phyloP scores from a whole-genome alignment of 768 basidiomycete species.

The Lactifluus pinguis region DNA sequence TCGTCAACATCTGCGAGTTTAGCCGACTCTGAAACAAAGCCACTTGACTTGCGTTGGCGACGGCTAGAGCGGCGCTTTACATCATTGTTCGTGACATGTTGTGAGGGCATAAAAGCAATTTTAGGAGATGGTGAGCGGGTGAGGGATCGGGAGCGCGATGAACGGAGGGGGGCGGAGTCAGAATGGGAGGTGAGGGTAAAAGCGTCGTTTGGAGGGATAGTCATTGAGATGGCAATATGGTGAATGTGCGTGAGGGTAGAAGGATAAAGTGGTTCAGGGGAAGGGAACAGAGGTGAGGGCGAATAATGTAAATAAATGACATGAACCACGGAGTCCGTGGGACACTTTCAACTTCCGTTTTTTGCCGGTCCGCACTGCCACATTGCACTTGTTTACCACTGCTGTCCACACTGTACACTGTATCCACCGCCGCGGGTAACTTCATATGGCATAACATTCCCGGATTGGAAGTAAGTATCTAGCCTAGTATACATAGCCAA shows the following conservation, averaged over 20 bases:
- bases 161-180: conserved; percentile 16
- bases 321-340: too few species aligned
- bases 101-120: conserved; percentile 16
- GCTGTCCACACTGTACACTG: too few species aligned
- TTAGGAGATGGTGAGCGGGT: conserved; percentile 20
- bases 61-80: conserved; percentile 14
- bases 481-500: conserved; percentile 89
- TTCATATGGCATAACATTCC: background rate
- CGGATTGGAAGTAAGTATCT: conserved; percentile 25
- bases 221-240: background rate
- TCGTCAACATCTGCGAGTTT: conserved; percentile 20
- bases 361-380: too few species aligned
- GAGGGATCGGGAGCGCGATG: conserved; percentile 19
- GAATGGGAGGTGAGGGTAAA: conserved; percentile 18
- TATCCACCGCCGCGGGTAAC: too few species aligned
- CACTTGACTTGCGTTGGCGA: conserved; percentile 16
- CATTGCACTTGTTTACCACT: too few species aligned
- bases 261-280: background rate
- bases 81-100: conserved; percentile 9
- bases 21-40: conserved; percentile 10
- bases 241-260: background rate
- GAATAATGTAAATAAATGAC: background rate
- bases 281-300: background rate
- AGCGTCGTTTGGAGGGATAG: conserved; percentile 18
- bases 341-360: too few species aligned